Evolutionary conservation across 1,284 basidiomycete species (phyloP).

Genomic region (Leucoagaricus sp.): DNA sequence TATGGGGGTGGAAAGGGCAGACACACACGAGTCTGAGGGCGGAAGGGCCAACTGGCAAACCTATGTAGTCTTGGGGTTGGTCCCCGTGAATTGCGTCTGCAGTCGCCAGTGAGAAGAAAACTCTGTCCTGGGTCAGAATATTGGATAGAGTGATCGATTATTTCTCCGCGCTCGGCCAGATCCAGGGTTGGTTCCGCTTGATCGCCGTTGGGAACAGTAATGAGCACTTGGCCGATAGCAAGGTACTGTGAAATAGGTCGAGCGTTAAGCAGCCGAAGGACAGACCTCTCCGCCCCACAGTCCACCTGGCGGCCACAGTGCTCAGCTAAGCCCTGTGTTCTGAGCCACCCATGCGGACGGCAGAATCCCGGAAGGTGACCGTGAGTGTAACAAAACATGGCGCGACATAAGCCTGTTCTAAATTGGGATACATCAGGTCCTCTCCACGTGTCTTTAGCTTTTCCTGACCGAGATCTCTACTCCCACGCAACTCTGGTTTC

Average conservation of each 20-base stretch:
- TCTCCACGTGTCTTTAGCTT: conserved; percentile 14
- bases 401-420: conserved; percentile 14
- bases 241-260: not conserved
- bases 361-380: conserved; percentile 15
- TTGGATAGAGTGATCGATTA: conserved; percentile 14
- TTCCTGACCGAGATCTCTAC: conserved; percentile 5
- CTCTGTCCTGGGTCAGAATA: conserved; percentile 12
- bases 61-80: conserved; percentile 11
- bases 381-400: conserved; percentile 14
- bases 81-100: conserved; percentile 8
- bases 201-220: not conserved
- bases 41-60: conserved; percentile 11
- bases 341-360: conserved; percentile 9
- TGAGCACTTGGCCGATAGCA: not conserved
- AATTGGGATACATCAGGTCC: conserved; percentile 6
- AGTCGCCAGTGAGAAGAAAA: conserved; percentile 16
- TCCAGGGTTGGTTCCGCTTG: conserved; percentile 3
- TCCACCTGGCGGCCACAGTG: conserved; percentile 11
- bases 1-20: conserved; percentile 1
- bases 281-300: conserved; percentile 4
- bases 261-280: conserved; percentile 5
- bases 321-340: conserved; percentile 15
- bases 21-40: conserved; percentile 10
- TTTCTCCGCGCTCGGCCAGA: conserved; percentile 14
- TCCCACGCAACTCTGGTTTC: conserved; percentile 9